Conservation (phyloP, 1,139 yeast species). For the Hemisphaericaspora xylanilytica region DNA sequence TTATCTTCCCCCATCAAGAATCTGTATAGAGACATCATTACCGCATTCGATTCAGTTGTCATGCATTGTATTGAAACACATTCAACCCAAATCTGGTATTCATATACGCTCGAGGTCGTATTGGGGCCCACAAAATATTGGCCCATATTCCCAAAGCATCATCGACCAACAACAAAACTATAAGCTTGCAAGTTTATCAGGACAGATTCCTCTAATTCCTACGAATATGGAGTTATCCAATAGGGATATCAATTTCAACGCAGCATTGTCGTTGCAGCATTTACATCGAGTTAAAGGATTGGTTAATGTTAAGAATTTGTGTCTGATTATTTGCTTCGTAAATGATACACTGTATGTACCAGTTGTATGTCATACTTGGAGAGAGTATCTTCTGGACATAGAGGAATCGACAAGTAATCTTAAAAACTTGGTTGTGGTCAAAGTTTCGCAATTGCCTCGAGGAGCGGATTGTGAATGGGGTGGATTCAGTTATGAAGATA, state of each 20-base stretch:
- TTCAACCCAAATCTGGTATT: slow-evolving; percentile 54
- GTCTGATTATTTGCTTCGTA: slow-evolving; percentile 56
- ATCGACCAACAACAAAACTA: slow-evolving; percentile 39
- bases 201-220: slow-evolving; percentile 88
- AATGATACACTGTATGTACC: slow-evolving; percentile 30
- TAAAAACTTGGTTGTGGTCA: slow-evolving; percentile 47
- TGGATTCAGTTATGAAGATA: slow-evolving; percentile 48
- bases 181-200: slow-evolving; percentile 67
- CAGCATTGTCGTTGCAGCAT: slow-evolving; percentile 70
- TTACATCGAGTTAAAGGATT: slow-evolving; percentile 60
- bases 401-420: slow-evolving; percentile 15
- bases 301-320: slow-evolving; percentile 44
- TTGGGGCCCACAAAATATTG: slow-evolving; percentile 98
- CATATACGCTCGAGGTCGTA: slow-evolving; percentile 90
- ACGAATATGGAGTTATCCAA: slow-evolving; percentile 52
- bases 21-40: slow-evolving; percentile 67
- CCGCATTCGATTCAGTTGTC: slow-evolving; percentile 56
- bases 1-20: slow-evolving; percentile 79
- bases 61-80: slow-evolving; percentile 41
- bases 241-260: slow-evolving; percentile 21
- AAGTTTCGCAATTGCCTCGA: slow-evolving; percentile 64
- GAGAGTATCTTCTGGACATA: slow-evolving; percentile 24
- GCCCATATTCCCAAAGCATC: slow-evolving; percentile 91
- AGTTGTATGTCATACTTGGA: slow-evolving; percentile 39
- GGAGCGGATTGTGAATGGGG: slow-evolving; percentile 79